Evolutionary conservation across 768 basidiomycete species (phyloP), one percentile per base, ranked within the genome.

Genomic region (Lactarius psammicola): DNA sequence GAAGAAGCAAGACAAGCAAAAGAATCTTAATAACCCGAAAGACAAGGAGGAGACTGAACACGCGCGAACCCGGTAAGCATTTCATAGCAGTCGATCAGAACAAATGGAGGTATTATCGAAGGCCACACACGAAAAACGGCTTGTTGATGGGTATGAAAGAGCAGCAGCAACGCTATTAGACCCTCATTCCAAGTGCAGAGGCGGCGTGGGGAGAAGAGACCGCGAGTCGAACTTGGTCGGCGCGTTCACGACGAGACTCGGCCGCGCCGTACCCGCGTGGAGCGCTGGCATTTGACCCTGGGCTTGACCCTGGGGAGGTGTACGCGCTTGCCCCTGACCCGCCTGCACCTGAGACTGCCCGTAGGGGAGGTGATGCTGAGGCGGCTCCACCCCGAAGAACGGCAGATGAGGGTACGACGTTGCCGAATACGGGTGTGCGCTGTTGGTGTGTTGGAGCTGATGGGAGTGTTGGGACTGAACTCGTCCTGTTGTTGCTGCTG

Each of bases 201-300:
- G 66, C 42, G 57, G 66, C 62, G 66, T 67, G 66, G 66, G 66
- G 66, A 67, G 66, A 59, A 67, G 66, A 58, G 66, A 67, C 66
- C 57, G 66, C 66, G 66, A 63, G 61, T 34, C 66, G 31, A 59
- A 67, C 66, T 63, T 67, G 66, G 18, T 67, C 66, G 11, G 66
- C 62, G 15, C 66, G 66, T 28, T 67, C 65, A 31, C 65, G 56
- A 38, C 66, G 66, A 31, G 66, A 31, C 26, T 67, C 65, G 49
- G 57, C n/a, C 62, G 66, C 10, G 28, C 56, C 61, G 34, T 67
- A 67, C 15, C 66, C 23, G 57, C 66, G 66, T 63, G 66, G 66
- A 46, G 66, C 62, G 66, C 61, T 63, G 53, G 66, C 66, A 34
- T 51, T 66, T 40, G 65, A 66, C 38, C 61, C 56, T 57, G 66